Evolutionary conservation across 768 basidiomycete species (phyloP).

Genomic region (Glaciozyma martinii): DNA sequence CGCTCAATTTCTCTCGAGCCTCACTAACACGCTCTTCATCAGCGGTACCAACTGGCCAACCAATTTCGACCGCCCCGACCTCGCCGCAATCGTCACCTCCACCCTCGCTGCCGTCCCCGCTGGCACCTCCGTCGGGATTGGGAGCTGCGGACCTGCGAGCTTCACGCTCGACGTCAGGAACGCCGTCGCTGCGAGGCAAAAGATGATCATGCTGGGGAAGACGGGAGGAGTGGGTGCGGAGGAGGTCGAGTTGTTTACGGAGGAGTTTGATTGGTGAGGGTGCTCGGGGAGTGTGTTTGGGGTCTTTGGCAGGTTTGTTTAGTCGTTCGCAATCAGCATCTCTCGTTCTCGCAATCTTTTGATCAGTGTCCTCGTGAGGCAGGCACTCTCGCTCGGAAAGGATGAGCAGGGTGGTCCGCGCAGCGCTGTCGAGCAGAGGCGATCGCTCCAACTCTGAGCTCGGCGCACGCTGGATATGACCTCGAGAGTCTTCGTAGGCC

Average conservation of each 20-base stretch:
- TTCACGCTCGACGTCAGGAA: conserved; percentile 16
- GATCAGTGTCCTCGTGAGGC: too few relatives aligned
- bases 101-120: not conserved
- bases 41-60: conserved; percentile 4
- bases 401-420: too few relatives aligned
- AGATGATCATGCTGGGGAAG: not conserved
- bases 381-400: too few relatives aligned
- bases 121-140: conserved; percentile 11
- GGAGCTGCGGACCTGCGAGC: conserved; percentile 10
- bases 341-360: too few relatives aligned
- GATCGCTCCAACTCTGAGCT: too few relatives aligned
- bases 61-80: not conserved
- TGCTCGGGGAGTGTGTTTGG: too few relatives aligned
- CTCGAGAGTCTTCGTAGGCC: too few relatives aligned
- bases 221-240: not conserved
- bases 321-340: too few relatives aligned
- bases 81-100: not conserved
- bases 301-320: too few relatives aligned
- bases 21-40: not conserved
- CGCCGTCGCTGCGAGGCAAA: conserved; percentile 15
- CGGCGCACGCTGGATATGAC: too few relatives aligned
- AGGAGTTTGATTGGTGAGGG: conserved; percentile 26
- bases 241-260: conserved; percentile 25
- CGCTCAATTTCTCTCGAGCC: not conserved
- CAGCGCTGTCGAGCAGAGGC: too few relatives aligned